Conservation (phyloP, 2,329 filamentous ascomycete species). For the Hortaea werneckii region DNA sequence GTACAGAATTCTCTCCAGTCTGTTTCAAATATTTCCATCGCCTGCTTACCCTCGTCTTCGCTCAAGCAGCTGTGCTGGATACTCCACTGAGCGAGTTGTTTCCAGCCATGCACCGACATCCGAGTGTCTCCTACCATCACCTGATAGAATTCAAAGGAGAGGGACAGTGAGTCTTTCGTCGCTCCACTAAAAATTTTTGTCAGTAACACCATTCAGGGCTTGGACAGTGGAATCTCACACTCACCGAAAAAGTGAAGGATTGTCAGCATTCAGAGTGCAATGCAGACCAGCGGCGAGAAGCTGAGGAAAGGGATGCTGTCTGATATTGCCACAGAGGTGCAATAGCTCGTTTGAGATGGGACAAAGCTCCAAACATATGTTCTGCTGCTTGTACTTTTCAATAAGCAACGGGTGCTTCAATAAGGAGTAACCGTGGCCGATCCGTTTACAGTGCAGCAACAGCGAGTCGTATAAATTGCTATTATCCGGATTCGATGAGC, state of each 20-base stretch:
- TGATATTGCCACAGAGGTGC: conserved; percentile 55
- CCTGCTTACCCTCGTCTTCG: conserved; percentile 27
- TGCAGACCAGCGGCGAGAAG: conserved; percentile 63
- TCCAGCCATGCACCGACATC: conserved; percentile 61
- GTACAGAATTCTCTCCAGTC: conserved; percentile 50
- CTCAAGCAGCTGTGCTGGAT: conserved; percentile 34
- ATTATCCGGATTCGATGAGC: conserved; percentile 44
- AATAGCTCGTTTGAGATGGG: conserved; percentile 70
- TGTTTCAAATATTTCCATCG: conserved; percentile 38
- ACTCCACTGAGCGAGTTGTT: conserved; percentile 46
- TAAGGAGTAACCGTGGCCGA: conserved; percentile 64
- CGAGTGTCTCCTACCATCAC: conserved; percentile 57
- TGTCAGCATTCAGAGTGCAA: conserved; percentile 66
- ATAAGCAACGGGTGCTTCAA: conserved; percentile 58
- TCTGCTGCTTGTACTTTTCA: conserved; percentile 51
- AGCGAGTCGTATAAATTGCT: conserved; percentile 61
- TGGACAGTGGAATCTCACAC: conserved; percentile 6
- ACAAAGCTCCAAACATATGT: conserved; percentile 64
- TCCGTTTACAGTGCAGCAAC: conserved; percentile 54
- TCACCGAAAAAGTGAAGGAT: conserved; percentile 61
- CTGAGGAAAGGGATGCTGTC: conserved; percentile 57
- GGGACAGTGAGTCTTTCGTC: conserved; percentile 26
- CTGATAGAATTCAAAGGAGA: conserved; percentile 71
- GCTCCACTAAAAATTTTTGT: conserved; percentile 1
- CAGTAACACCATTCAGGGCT: not conserved